Conservation (phyloP, 2,329 filamentous ascomycete genomes). For the Aspergillus amoenus region DNA sequence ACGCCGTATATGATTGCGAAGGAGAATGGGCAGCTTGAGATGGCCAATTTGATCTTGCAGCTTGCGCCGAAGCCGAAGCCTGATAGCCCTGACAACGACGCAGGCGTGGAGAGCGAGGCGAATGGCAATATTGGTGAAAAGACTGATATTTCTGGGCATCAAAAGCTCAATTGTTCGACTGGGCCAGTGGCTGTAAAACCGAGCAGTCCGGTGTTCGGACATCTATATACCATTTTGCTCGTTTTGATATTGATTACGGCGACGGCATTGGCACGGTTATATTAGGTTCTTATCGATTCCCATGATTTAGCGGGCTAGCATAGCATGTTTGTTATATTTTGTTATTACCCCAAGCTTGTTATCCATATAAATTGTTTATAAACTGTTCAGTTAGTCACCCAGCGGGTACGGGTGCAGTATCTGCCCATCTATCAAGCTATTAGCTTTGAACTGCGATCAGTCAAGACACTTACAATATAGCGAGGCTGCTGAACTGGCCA, state of each 20-base stretch:
- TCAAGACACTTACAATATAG: conserved; percentile 32
- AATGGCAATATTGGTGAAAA: neutral
- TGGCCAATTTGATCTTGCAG: conserved; percentile 8
- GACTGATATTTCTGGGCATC: neutral
- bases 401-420: conserved; percentile 36
- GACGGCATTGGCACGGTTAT: neutral
- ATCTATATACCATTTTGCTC: conserved; percentile 3
- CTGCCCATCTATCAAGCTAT: conserved; percentile 30
- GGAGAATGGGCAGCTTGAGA: neutral
- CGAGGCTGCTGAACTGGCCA: conserved; percentile 36
- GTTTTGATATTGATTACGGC: conserved; percentile 1
- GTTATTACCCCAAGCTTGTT: neutral
- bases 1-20: conserved; percentile 6
- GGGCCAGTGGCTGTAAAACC: neutral
- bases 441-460: neutral
- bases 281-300: too few relatives aligned
- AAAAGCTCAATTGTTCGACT: neutral
- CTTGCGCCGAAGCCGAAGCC: neutral
- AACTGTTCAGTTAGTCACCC: conserved; percentile 24
- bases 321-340: too few relatives aligned
- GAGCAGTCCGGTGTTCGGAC: neutral
- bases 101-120: too few relatives aligned
- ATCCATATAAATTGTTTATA: neutral
- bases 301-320: too few relatives aligned
- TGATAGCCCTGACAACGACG: neutral